Base-by-base conservation (phyloP, 83 land plant genomes). In the Isoetes engelmannii region DNA sequence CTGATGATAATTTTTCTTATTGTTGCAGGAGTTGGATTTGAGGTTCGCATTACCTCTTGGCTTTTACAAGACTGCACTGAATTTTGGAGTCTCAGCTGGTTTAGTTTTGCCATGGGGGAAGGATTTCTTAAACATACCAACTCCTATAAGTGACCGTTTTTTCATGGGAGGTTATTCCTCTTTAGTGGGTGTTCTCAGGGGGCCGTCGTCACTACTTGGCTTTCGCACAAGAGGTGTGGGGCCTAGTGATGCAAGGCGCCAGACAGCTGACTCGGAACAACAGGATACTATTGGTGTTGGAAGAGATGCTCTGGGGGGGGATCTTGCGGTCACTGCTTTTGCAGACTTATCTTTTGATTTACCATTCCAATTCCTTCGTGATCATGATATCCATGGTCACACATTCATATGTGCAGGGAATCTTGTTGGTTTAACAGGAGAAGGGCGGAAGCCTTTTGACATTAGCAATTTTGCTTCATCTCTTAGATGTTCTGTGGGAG, bases 301-400 rank as follows among this genome's bases (percentile, higher is more conserved):
- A 63, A 80, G 85, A 76, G 99, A 94, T 78, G 70, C 70, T 45
- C 57, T 94, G 51, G 99, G 99, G 57, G 99, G 99, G 45, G 97
- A 94, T 75, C 65, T 90, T 56, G 90, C 97, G 43, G 76, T 86
- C 15, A 83, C 90, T 47, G 85, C 82, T 44, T 91, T 94, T 77
- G 97, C 90, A 46, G 99, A 94, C 71, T 76, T 94, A 17, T 88
- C 99, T 9, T 90, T 94, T 79, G 99, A 94, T 77, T 78, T 94
- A 57, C 99, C 99, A 9, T 18, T 86, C 51, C 73, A 69, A 51
- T 47, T 87, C 41, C 71, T 94, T 12, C 75, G 81, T 72, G 86
- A 94, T 49, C 61, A 81, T 59, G 92, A 89, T 9, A 82, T 94
- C 9, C 99, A 94, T 78, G 99, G 83, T 4, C 99, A 94, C 68